Base-by-base conservation (phyloP, 495 filamentous ascomycete species). In the Penicillium argentinense region DNA sequence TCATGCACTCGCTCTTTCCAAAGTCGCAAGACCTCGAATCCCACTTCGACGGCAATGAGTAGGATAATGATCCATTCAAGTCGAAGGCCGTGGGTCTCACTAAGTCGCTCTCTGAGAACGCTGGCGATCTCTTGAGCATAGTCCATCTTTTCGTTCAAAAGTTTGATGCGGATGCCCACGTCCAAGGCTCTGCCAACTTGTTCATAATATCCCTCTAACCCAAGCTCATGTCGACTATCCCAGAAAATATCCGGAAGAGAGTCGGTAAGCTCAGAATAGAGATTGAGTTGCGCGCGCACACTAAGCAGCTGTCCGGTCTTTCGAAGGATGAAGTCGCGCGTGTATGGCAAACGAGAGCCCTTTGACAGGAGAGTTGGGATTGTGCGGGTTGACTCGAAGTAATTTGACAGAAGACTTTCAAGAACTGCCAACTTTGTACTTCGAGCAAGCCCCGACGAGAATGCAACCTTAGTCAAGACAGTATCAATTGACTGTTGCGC, bases 41-140 rank as follows among this genome's bases (percentile, higher is more conserved):
- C 72, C 14, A 97, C 91, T 67, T 98, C 93, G 28, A 97, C 85
- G 1, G 87, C 80, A 66, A 98, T 98, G 45, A 98, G 75, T 5
- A 86, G 78, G 57, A 98, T 98, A 56, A 98, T 97, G 61, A 95
- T 91, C 91, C 89, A 95, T 69, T 97, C 93, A n/a, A 98, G 68
- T 29, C 87, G 72, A 11, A 91, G 80, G 8, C 87, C 84, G 65
- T 97, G 88, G 51, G 83, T 86, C 72, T 97, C 92, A 63, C 91
- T 96, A 49, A 95, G 73, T 58, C 87, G 84, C 62, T 96, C 87
- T 45, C 95, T 77, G 12, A 97, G 72, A 9, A 97, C 91, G 50
- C 77, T 87, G 9, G 93, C 92, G 57, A 97, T 97, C 61, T 97
- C 93, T 57, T 90, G 88, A 1, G 91, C 93, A 71, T 97, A 97